Evolutionary conservation across 2,329 filamentous ascomycete species (phyloP), one percentile per base, ranked within the genome.

Genomic region (Cladorrhinum sp.): DNA sequence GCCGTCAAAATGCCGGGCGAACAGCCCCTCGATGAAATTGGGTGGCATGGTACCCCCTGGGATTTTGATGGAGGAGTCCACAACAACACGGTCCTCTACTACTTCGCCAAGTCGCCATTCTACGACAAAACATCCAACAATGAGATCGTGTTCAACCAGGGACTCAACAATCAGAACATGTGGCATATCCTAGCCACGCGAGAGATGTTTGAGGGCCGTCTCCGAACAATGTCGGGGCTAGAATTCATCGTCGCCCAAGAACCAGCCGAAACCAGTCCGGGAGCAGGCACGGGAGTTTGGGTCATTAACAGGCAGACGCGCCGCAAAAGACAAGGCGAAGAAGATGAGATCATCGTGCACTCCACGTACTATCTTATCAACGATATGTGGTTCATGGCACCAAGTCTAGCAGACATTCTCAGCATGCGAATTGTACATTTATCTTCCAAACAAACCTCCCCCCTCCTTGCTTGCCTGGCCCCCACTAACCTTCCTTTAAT

Each of bases 91-190:
- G 79, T 89, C 62, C 82, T 88, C 62, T 86, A 83, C 75, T 89
- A 89, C 76, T 89, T 89, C 66, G 82, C 85, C 66, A 77, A 82
- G 63, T 89, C 86, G 62, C 86, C 86, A 23, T 89, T 88, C 74
- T 89, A 85, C 75, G 86, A 89, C 73, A 79, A 75, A 62, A 88
- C 84, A 1, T 88, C 85, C 65, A 89, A 89, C 72, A 89, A 89
- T 72, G 83, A 82, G 65, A 78, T 87, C 36, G 76, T 89, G 42
- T 82, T 81, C 68, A 81, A 76, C 64, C 86, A 89, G 72, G 84
- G 85, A 48, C 78, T 83, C 73, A 84, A 80, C 74, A 88, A 88
- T 71, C 77, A 77, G 24, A 76, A 79, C 63, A 84, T 89, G 79
- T 77, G 77, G 51, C 79, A 80, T 52, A 76, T 84, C 23, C 79